Evolutionary conservation across 1,139 yeast species (phyloP).

Genomic region (Hyphopichia fennica): DNA sequence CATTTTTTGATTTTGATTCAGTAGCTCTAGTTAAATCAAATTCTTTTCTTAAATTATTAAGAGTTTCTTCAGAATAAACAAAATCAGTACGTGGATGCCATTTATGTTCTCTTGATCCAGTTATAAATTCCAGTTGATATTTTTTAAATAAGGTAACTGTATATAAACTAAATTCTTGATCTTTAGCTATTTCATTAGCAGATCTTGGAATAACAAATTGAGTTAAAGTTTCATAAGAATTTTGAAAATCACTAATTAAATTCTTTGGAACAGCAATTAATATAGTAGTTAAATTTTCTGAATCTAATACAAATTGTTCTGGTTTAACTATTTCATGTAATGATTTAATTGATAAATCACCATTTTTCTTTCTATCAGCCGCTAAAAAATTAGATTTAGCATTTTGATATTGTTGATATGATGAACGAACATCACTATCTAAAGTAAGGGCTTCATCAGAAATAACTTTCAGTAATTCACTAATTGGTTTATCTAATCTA

Average conservation of each 20-base stretch:
- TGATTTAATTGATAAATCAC: slow-evolving; percentile 88
- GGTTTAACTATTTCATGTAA: slow-evolving; percentile 86
- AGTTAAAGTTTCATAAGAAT: slow-evolving; percentile 71
- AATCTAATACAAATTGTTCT: slow-evolving; percentile 77
- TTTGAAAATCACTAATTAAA: slow-evolving; percentile 58
- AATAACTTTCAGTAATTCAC: slow-evolving; percentile 68
- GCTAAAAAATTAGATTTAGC: slow-evolving; percentile 85
- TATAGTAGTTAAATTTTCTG: slow-evolving; percentile 82
- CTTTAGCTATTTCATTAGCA: slow-evolving; percentile 68
- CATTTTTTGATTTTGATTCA: slow-evolving; percentile 75
- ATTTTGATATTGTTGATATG: slow-evolving; percentile 68
- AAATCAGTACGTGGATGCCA: slow-evolving; percentile 91
- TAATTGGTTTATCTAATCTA: slow-evolving; percentile 79
- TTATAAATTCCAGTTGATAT: slow-evolving; percentile 65
- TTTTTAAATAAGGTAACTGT: slow-evolving; percentile 85
- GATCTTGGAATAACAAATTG: slow-evolving; percentile 90
- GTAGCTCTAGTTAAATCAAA: slow-evolving; percentile 70
- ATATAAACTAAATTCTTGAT: slow-evolving; percentile 71
- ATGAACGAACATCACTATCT: slow-evolving; percentile 76
- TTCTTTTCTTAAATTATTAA: slow-evolving; percentile 74
- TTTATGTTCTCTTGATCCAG: slow-evolving; percentile 77
- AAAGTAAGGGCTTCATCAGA: slow-evolving; percentile 77
- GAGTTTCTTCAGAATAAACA: slow-evolving; percentile 75
- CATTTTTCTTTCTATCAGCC: slow-evolving; percentile 89
- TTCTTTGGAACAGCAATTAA: slow-evolving; percentile 83